These are phyloP conservation scores for Penicillium samsonianum DNA, from an alignment of 495 filamentous ascomycete species.

Conservation along the genomic window DNA sequence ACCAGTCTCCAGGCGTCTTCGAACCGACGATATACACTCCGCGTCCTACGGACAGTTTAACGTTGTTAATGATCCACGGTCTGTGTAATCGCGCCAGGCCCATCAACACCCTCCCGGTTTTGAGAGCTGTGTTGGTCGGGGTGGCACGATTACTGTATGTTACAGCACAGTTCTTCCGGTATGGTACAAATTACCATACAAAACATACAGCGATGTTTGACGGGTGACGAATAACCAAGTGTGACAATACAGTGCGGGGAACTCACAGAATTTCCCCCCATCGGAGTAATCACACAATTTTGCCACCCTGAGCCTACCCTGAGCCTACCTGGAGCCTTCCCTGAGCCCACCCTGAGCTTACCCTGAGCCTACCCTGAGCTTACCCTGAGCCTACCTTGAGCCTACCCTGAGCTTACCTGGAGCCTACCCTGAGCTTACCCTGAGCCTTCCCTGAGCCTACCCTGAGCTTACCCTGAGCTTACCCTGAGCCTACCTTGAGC, in stretches of 20 bases:
- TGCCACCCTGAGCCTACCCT: too few species aligned
- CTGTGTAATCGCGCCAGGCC: background rate
- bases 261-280: conserved; percentile 15
- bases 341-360: too few species aligned
- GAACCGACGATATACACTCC: background rate
- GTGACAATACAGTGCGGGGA: conserved; percentile 10
- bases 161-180: conserved; percentile 6
- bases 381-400: too few species aligned
- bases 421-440: too few species aligned
- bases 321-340: too few species aligned
- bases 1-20: background rate
- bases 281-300: too few species aligned
- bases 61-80: too few species aligned
- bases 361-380: too few species aligned
- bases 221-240: conserved; percentile 5
- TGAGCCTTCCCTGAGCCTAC: too few species aligned
- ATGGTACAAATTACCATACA: conserved; percentile 2
- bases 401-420: too few species aligned
- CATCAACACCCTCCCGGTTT: conserved; percentile 5
- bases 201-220: conserved; percentile 2
- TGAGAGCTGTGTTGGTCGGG: background rate
- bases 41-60: background rate
- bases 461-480: too few species aligned
- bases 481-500: too few species aligned
- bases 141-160: conserved; percentile 3